These are phyloP conservation scores for Vanrija sp. DNA, from an alignment of 1,284 basidiomycete species.

Conservation along the genomic window DNA sequence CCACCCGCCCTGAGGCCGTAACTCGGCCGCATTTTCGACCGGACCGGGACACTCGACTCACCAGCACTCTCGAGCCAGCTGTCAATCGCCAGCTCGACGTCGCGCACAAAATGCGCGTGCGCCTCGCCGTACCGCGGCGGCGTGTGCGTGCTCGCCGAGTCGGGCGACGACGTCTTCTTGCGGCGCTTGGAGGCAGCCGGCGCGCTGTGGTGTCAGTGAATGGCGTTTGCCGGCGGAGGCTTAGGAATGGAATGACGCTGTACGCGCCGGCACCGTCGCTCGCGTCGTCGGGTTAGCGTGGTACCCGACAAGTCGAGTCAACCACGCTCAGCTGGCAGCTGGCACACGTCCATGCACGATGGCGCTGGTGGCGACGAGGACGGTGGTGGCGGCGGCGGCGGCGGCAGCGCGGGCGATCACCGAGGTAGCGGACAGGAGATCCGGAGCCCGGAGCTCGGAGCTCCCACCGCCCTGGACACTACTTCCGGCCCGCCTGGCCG, in stretches of 20 bases:
- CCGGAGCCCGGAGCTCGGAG: not conserved
- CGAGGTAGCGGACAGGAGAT: not conserved
- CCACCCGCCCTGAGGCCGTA: too few relatives aligned
- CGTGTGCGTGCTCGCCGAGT: not conserved
- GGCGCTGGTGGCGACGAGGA: too few relatives aligned
- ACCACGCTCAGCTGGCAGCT: too few relatives aligned
- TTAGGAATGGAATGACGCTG: not conserved
- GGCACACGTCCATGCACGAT: too few relatives aligned
- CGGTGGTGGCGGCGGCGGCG: too few relatives aligned
- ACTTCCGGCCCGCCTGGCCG: too few relatives aligned
- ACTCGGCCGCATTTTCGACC: too few relatives aligned
- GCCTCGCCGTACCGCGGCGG: conserved; percentile 10
- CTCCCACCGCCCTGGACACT: too few relatives aligned
- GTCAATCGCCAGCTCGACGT: conserved; percentile 18
- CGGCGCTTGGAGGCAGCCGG: conserved; percentile 18
- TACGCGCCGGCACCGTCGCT: too few relatives aligned
- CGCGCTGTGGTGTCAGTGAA: conserved; percentile 1
- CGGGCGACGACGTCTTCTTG: conserved; percentile 11
- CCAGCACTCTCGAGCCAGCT: conserved; percentile 16
- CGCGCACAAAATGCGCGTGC: conserved; percentile 15
- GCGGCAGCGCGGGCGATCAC: too few relatives aligned
- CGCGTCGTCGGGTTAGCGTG: too few relatives aligned
- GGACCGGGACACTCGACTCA: conserved; percentile 1
- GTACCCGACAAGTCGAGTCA: too few relatives aligned
- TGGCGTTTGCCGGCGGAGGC: not conserved